Percentiles rank a stretch among this genome's conserved stretches.
phyloP scores from a whole-genome alignment of 306 rosid species.

The Rosa chinensis region DNA sequence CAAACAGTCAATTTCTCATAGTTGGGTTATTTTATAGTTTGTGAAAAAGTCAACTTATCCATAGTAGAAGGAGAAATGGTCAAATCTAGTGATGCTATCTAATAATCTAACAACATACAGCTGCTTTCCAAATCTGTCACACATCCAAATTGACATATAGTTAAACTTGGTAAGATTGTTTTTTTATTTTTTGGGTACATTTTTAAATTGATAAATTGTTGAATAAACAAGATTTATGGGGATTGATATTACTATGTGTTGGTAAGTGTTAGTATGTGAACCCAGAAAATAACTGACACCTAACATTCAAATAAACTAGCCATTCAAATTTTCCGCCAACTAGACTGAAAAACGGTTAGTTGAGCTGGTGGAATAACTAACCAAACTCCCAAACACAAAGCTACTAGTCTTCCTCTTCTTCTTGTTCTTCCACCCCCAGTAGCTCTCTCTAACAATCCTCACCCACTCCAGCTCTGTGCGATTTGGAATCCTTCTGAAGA shows the following conservation, averaged over 20 bases:
- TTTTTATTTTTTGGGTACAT: neutral
- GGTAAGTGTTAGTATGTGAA: neutral
- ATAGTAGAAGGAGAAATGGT: neutral
- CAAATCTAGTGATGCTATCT: neutral
- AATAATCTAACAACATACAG: neutral
- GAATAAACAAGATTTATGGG: neutral
- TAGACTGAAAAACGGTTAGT: constrained; percentile 27
- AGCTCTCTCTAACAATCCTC: neutral
- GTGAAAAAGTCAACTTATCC: neutral
- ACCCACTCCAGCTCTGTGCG: neutral
- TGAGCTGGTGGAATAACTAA: constrained; percentile 12
- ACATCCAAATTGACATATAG: neutral
- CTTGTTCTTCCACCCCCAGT: neutral
- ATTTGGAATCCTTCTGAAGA: neutral
- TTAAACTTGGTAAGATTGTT: neutral
- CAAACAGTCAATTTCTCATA: neutral
- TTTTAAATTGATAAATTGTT: neutral
- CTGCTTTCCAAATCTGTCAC: neutral
- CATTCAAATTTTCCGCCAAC: constrained; percentile 36
- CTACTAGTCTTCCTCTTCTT: constrained; percentile 36
- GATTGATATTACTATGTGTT: neutral
- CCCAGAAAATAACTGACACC: constrained; percentile 21
- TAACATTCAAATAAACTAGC: constrained; percentile 36
- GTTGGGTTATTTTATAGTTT: neutral
- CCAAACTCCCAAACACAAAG: constrained; percentile 11